phyloP scores from a whole-genome alignment of 768 basidiomycete genomes.

The Scleroderma bovista region DNA sequence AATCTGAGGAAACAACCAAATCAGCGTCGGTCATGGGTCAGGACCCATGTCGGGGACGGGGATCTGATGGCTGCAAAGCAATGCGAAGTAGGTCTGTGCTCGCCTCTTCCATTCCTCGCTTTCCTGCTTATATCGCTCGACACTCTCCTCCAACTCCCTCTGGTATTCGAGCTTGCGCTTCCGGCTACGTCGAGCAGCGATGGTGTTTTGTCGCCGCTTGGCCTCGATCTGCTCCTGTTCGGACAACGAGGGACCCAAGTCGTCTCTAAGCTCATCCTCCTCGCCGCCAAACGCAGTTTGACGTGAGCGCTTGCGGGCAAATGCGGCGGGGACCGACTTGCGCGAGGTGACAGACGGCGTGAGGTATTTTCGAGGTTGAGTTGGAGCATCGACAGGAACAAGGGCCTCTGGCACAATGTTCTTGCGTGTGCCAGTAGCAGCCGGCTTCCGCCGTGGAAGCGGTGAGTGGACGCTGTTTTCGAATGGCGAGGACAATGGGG shows the following conservation, averaged over 20 bases:
- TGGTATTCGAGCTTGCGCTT: slow-evolving; percentile 70
- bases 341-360: slow-evolving; percentile 71
- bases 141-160: slow-evolving; percentile 53
- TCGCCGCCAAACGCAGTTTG: slow-evolving; percentile 45
- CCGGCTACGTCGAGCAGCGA: slow-evolving; percentile 78
- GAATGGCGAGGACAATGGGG: slow-evolving; percentile 26
- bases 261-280: slow-evolving; percentile 44
- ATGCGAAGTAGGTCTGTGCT: slow-evolving; percentile 41
- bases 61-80: slow-evolving; percentile 53
- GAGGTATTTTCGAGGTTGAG: slow-evolving; percentile 69
- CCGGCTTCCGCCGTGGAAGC: slow-evolving; percentile 27
- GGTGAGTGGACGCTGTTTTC: slow-evolving; percentile 11
- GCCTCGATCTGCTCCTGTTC: slow-evolving; percentile 67
- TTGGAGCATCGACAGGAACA: slow-evolving; percentile 72
- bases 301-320: slow-evolving; percentile 56
- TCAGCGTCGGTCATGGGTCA: slow-evolving; percentile 17
- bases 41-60: slow-evolving; percentile 45
- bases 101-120: slow-evolving; percentile 59
- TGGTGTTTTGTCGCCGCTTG: slow-evolving; percentile 79
- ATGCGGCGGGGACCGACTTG: slow-evolving; percentile 71
- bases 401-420: slow-evolving; percentile 60
- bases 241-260: slow-evolving; percentile 39
- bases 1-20: slow-evolving; percentile 1
- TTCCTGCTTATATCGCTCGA: slow-evolving; percentile 50
- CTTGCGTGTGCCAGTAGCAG: slow-evolving; percentile 66